Base-by-base conservation (phyloP, 805 yeast genomes). In the Cyberlindnera nakhonratchasimensis region DNA sequence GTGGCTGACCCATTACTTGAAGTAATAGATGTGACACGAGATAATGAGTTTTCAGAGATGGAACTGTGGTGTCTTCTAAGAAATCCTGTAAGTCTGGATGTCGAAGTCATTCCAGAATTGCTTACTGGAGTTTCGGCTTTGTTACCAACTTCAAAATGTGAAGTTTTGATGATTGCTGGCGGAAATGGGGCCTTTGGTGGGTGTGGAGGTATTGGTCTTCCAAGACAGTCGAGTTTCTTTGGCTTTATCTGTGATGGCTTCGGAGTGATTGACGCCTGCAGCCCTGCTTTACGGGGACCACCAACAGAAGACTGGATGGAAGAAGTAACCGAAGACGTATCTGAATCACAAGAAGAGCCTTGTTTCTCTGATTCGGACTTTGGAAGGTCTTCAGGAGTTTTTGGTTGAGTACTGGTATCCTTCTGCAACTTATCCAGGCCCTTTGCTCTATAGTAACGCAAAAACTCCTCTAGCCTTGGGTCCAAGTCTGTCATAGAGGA, bases 201-300 rank as follows among this genome's bases (percentile, higher is more conserved):
- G 52, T 75, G 80, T 4, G 74, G 60, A 3, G 82, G 83, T 8
- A 77, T 60, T 6, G 71, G 72, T 48, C 74, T 68, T 1, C 74
- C 74, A 25, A 62, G 62, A 1, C 54, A 61, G 43, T 70, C 75
- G 24, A 64, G 57, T 32, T 55, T 38, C 34, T 17, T 17, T 6
- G 39, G 6, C 36, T 43, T 32, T 14, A 23, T 16, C 4, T 25
- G 8, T 20, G 42, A 26, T 23, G 22, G 11, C 17, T 16, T 29
- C 17, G 13, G 29, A 10, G 13, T n/a, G 14, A 10, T n/a, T 26
- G 10, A n/a, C n/a, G n/a, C n/a, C n/a, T n/a, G n/a, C n/a, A n/a
- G n/a, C n/a, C n/a, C n/a, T n/a, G n/a, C n/a, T n/a, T n/a, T n/a
- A n/a, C n/a, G n/a, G n/a, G 4, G 29, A 8, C 32, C 43, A 11